Conservation (phyloP, 106 monocot species). For the Platanthera guangdongensis region DNA sequence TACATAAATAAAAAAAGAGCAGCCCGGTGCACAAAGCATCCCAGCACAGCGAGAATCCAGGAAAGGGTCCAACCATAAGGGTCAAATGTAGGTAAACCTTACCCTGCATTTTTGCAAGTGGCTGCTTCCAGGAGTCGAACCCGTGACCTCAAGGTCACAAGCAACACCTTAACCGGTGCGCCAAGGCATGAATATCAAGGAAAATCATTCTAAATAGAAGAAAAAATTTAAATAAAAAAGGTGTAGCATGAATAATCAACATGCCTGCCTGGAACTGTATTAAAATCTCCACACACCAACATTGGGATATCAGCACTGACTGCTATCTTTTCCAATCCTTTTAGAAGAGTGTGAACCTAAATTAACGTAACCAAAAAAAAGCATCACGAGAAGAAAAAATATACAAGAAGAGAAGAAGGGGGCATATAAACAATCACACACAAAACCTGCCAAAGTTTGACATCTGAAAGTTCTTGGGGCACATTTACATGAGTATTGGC, state of each 20-base stretch:
- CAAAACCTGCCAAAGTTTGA: slow-evolving; percentile 95
- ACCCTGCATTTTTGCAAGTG: too few species aligned
- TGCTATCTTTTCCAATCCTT: slow-evolving; percentile 92
- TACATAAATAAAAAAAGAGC: neutral
- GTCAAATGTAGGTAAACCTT: too few species aligned
- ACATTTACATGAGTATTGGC: slow-evolving; percentile 65
- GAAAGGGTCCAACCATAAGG: too few species aligned
- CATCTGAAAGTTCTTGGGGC: slow-evolving; percentile 52
- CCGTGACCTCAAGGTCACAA: too few species aligned
- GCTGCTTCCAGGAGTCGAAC: too few species aligned
- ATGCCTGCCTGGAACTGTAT: slow-evolving; percentile 81
- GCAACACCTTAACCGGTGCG: too few species aligned
- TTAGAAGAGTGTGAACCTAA: slow-evolving; percentile 91
- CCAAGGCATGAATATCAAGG: neutral
- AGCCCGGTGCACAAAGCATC: too few species aligned
- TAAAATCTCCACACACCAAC: slow-evolving; percentile 99
- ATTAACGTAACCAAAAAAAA: slow-evolving; percentile 1
- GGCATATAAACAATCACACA: slow-evolving; percentile 1
- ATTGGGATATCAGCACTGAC: slow-evolving; percentile 92
- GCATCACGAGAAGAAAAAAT: neutral
- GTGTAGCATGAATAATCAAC: neutral
- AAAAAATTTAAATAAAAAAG: neutral
- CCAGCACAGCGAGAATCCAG: too few species aligned
- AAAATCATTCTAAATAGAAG: neutral
- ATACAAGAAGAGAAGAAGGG: too few species aligned